Conservation (phyloP, 164 flowering plant species). For the Vitis riparia region DNA sequence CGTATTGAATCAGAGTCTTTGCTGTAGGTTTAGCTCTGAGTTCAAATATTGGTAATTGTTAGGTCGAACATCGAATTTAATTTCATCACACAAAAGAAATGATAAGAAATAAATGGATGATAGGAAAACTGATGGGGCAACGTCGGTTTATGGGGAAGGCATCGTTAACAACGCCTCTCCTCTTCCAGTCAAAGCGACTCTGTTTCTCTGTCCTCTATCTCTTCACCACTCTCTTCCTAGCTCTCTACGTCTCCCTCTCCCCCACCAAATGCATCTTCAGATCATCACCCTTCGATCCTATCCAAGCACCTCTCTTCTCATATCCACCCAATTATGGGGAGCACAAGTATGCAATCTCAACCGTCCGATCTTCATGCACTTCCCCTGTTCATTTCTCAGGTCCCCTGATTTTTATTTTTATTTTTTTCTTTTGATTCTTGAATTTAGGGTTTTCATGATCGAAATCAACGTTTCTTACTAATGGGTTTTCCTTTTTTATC, state of each 20-base stretch:
- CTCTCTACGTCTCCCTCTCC: constrained; percentile 59
- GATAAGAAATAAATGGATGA: background rate
- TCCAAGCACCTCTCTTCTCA: constrained; percentile 66
- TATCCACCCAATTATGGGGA: constrained; percentile 84
- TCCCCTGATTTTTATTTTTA: constrained; percentile 9
- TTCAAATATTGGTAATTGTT: too few species aligned
- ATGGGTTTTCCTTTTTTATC: constrained; percentile 17
- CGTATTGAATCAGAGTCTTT: too few species aligned
- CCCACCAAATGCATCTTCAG: constrained; percentile 66
- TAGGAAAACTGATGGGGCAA: background rate
- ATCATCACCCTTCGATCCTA: constrained; percentile 70
- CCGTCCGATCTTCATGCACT: constrained; percentile 65
- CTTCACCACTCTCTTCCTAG: constrained; percentile 56
- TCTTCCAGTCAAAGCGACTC: constrained; percentile 75
- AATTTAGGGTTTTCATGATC: background rate
- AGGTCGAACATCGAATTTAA: too few species aligned
- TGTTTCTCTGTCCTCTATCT: constrained; percentile 73
- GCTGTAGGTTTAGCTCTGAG: too few species aligned
- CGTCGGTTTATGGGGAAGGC: constrained; percentile 37
- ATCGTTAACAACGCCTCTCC: constrained; percentile 35
- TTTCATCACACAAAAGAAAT: background rate
- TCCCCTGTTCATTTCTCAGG: constrained; percentile 84
- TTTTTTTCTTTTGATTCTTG: background rate
- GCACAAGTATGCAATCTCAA: constrained; percentile 79
- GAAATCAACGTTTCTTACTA: background rate